Evolutionary conservation across 2,329 filamentous ascomycete species (phyloP).

Genomic region (Phoma sp.): DNA sequence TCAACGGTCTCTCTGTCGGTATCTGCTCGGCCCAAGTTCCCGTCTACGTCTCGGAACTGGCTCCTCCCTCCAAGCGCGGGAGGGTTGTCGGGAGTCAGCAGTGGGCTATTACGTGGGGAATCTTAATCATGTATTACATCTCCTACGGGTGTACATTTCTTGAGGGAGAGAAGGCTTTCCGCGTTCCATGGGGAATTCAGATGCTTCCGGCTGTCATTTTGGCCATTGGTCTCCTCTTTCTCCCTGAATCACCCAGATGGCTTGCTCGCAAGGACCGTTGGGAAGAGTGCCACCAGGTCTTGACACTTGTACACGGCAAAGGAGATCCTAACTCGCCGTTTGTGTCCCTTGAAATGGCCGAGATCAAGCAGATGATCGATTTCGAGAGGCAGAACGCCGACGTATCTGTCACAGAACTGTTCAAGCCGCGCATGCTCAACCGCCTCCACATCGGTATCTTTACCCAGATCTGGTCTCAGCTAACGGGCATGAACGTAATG

Average conservation of each 20-base stretch:
- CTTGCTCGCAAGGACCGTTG: constrained; percentile 54
- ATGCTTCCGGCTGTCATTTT: constrained; percentile 47
- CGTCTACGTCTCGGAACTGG: constrained; percentile 72
- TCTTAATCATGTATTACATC: constrained; percentile 49
- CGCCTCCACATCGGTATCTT: constrained; percentile 74
- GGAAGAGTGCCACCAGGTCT: constrained; percentile 52
- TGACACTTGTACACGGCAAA: constrained; percentile 55
- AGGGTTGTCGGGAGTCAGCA: constrained; percentile 75
- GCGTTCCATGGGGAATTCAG: constrained; percentile 48
- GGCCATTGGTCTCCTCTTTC: constrained; percentile 59
- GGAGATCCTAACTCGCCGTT: constrained; percentile 70
- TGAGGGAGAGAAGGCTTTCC: constrained; percentile 42
- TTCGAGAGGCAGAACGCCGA: constrained; percentile 74
- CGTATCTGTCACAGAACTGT: constrained; percentile 73
- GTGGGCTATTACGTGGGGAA: constrained; percentile 73
- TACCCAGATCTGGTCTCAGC: constrained; percentile 76
- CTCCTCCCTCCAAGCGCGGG: constrained; percentile 64
- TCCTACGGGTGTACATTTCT: constrained; percentile 47
- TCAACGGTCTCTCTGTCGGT: constrained; percentile 76
- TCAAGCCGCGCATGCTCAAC: constrained; percentile 76
- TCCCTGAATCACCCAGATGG: constrained; percentile 55
- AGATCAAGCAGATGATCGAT: constrained; percentile 76
- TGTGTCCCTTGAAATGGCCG: constrained; percentile 70
- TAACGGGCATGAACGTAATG: constrained; percentile 80
- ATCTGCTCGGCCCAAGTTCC: constrained; percentile 74